These are phyloP conservation scores for Lactifluus rugatus DNA, from an alignment of 768 basidiomycete species.

Conservation along the genomic window DNA sequence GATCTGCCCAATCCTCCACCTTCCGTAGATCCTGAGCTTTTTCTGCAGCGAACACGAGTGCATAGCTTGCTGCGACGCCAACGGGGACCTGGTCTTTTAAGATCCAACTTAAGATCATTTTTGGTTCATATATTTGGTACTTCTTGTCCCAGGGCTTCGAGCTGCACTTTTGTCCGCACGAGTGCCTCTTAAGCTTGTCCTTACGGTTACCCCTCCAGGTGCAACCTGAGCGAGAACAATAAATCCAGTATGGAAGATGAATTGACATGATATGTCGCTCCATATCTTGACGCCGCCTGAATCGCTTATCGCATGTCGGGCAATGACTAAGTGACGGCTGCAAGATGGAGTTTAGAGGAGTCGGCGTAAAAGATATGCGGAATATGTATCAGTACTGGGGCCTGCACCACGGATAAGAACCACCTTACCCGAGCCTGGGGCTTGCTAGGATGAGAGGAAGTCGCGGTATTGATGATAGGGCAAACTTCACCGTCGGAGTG, in stretches of 20 bases:
- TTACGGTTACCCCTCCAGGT: not conserved
- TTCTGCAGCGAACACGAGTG: not conserved
- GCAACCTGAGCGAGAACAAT: not conserved
- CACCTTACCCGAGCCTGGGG: not conserved
- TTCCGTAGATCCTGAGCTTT: not conserved
- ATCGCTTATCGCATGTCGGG: not conserved
- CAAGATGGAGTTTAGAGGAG: not conserved
- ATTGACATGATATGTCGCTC: not conserved
- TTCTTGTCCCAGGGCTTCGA: not conserved
- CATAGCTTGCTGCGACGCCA: not conserved
- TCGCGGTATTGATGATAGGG: not conserved
- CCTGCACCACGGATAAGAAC: not conserved
- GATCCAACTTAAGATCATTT: not conserved
- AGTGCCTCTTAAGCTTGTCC: not conserved
- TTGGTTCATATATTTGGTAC: not conserved
- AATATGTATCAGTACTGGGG: not conserved
- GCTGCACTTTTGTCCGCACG: not conserved
- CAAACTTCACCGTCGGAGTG: not conserved
- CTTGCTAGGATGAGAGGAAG: not conserved
- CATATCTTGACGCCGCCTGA: not conserved
- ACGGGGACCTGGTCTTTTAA: not conserved
- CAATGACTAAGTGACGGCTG: not conserved
- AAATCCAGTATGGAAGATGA: not conserved
- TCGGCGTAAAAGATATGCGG: not conserved
- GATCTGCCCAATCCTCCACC: not conserved